Evolutionary conservation across 2,329 filamentous ascomycete genomes (phyloP).

Genomic region (Exophiala oligosperma): DNA sequence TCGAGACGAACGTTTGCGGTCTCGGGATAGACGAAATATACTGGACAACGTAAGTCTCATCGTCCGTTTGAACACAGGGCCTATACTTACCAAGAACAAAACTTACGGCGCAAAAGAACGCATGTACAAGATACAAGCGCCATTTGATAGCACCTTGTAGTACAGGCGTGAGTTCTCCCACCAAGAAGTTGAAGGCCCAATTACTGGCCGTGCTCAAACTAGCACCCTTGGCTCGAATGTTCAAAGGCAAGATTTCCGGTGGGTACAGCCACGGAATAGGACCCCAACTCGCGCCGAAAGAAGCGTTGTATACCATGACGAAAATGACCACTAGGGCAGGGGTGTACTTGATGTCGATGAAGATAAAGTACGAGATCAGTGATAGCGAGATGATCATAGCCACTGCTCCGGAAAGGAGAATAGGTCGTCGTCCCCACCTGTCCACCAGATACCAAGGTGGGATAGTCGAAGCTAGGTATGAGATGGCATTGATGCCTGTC

Average conservation of each 20-base stretch:
- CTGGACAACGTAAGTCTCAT: conserved; percentile 47
- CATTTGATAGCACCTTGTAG: conserved; percentile 90
- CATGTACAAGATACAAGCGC: conserved; percentile 91
- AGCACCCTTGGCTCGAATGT: conserved; percentile 94
- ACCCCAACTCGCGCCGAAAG: conserved; percentile 96
- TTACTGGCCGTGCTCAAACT: conserved; percentile 95
- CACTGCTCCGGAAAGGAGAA: conserved; percentile 84
- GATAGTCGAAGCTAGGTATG: conserved; percentile 87
- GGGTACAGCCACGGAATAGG: conserved; percentile 98
- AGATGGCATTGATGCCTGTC: conserved; percentile 93
- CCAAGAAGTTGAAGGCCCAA: conserved; percentile 98
- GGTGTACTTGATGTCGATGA: conserved; percentile 75
- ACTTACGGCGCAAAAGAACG: conserved; percentile 93
- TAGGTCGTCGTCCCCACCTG: conserved; percentile 82
- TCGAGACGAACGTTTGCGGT: conserved; percentile 93
- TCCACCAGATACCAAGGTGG: conserved; percentile 98
- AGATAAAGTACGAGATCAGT: conserved; percentile 92
- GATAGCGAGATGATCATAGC: conserved; percentile 88
- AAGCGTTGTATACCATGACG: conserved; percentile 97
- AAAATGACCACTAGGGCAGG: conserved; percentile 85
- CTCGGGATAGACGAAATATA: conserved; percentile 97
- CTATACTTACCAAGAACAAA: conserved; percentile 84
- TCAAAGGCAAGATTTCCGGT: conserved; percentile 95
- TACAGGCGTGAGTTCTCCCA: conserved; percentile 91
- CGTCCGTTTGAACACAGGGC: conserved; percentile 2